Evolutionary conservation across 495 filamentous ascomycete species (phyloP), one percentile per base, ranked within the genome.

Genomic region (Filosporella fistucella): DNA sequence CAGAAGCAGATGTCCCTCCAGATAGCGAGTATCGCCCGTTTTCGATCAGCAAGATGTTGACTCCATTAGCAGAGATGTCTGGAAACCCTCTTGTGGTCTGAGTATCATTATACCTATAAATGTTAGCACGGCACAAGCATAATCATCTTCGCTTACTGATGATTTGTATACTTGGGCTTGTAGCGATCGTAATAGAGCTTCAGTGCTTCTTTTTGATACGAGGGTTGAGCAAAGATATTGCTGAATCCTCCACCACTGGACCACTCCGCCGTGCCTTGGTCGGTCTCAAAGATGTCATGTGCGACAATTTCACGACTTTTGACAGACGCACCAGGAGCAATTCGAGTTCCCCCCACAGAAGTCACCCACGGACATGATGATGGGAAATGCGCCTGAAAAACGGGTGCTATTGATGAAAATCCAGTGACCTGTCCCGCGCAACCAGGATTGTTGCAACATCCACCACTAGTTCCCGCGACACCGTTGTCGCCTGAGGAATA

Each of bases 391-490:
- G 62, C 59, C 29, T 49, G 57, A 50, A 68, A 68, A 14, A 26
- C 18, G 4, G 5, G 17, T 4, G 71, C 72, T 6, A 73, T 77
- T 1, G 65, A 14, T 18, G n/a, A 6, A 13, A 10, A 29, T 11
- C 3, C 4, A 26, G 21, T 43, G 18, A 3, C 24, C 4, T 69
- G 36, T 78, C 74, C 14, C 61, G 29, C 28, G 18, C 42, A 68
- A 16, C 84, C 83, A 45, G 86, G 80, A 55, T 88, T 88, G 44
- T 71, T 74, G 17, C 73, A 62, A 56, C 86, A 91, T 3, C 69
- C 63, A 51, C 56, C 11, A 62, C 63, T 3, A 65, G 66, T 35
- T 59, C 63, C 14, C 61, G 66, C 46, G 61, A 66, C 68, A 17
- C 65, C 67, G 21, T 40, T 52, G 45, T 70, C 64, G 20, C 67